A percentile compares a stretch with the other conserved stretches of the same genome.
Evolutionary conservation across 2,329 filamentous ascomycete genomes (phyloP).

Genomic region (Alternaria burnsii): DNA sequence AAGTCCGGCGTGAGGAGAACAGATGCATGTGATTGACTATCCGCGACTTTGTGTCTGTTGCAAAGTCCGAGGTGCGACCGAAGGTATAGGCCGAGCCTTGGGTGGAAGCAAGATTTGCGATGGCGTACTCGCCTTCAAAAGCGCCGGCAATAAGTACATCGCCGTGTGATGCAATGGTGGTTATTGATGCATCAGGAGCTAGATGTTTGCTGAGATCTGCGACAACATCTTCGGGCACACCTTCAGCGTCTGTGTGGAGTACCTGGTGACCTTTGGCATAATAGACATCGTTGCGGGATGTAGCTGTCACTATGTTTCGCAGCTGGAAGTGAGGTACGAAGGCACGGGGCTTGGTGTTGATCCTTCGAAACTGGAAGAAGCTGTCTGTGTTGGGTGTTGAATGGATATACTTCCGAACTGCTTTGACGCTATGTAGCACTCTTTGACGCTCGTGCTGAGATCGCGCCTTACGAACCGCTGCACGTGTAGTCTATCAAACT

Average conservation of each 20-base stretch:
- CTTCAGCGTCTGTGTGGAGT: slow-evolving; percentile 59
- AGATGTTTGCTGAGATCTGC: slow-evolving; percentile 59
- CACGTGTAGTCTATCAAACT: slow-evolving; percentile 27
- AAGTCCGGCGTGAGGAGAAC: slow-evolving; percentile 58
- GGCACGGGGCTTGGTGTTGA: slow-evolving; percentile 60
- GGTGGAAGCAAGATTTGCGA: slow-evolving; percentile 54
- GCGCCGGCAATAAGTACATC: slow-evolving; percentile 64
- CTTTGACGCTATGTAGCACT: slow-evolving; percentile 25
- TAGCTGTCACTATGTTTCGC: slow-evolving; percentile 65
- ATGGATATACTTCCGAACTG: slow-evolving; percentile 25
- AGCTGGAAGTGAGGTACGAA: slow-evolving; percentile 67
- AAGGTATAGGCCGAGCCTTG: slow-evolving; percentile 48
- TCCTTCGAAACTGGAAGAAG: slow-evolving; percentile 59
- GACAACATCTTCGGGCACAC: slow-evolving; percentile 52
- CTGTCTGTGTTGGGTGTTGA: slow-evolving; percentile 52
- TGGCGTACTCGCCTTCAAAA: slow-evolving; percentile 65
- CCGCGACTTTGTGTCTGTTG: slow-evolving; percentile 59
- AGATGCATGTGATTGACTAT: slow-evolving; percentile 69
- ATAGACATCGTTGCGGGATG: slow-evolving; percentile 63
- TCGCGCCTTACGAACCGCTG: slow-evolving; percentile 35
- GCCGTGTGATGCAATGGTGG: slow-evolving; percentile 61
- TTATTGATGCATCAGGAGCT: slow-evolving; percentile 56
- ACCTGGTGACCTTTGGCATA: slow-evolving; percentile 61
- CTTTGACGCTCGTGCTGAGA: slow-evolving; percentile 32
- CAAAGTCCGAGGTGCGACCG: slow-evolving; percentile 59